Base-by-base conservation (phyloP, 1,139 yeast genomes). In the Wickerhamomyces sp. region DNA sequence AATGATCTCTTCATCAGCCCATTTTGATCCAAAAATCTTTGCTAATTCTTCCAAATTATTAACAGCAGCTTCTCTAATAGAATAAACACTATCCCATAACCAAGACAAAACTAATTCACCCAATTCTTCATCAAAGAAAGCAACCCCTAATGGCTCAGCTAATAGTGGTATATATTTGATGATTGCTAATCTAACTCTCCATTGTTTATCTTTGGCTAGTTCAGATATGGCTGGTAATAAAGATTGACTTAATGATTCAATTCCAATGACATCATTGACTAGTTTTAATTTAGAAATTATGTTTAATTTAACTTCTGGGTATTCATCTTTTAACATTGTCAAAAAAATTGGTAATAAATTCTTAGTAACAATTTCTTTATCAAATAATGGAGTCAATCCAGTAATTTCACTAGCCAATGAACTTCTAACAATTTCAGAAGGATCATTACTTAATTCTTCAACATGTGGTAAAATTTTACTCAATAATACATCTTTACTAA, bases 31-130 rank as follows among this genome's bases (percentile, higher is more conserved):
- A 67, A 93, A 94, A 39, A 88, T 90, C 53, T 77, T 78, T 6
- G 96, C 83, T 58, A 94, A 74, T 58, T 85, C 84, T 56, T 79
- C 82, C 58, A 93, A 73, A 64, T 91, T 94, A 50, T 75, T 69
- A 34, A 94, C 96, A 1, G 98, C 98, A 13, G 99, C 99, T 58
- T 90, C 95, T 66, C 99, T 81, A 53, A 94, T 91, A 8, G 98
- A 93, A 67, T 81, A 93, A 37, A 94, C 99, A 14, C 94, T 87
- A 68, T 94, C 99, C 96, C 98, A 91, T 55, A 94, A 74, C 98
- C 99, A 94, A 26, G 93, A 86, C 80, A 94, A 79, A 62, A 97
- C 94, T 56, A 94, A 73, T 42, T 87, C 82, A 52, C 95, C 91
- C 57, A 94, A 73, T 60, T 93, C 96, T 61, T 88, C 85, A 65